These are phyloP conservation scores for Cryoendolithus antarcticus DNA, from an alignment of 2,329 filamentous ascomycete genomes.

Conservation along the genomic window DNA sequence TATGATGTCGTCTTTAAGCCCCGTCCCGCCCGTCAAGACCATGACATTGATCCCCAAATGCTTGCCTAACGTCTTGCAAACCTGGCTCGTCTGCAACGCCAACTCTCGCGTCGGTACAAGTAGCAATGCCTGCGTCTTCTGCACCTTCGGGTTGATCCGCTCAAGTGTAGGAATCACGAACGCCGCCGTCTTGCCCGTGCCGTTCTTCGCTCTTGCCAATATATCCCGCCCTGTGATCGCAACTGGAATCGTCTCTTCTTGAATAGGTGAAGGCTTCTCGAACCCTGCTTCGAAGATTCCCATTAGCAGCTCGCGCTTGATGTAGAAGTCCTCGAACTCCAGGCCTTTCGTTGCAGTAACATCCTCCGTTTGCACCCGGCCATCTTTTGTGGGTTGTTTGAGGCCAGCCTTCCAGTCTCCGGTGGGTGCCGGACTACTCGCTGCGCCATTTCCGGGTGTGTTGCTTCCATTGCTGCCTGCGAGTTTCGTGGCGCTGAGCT, in stretches of 20 bases:
- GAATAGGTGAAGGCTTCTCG: slow-evolving; percentile 95
- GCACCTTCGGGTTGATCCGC: slow-evolving; percentile 90
- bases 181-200: slow-evolving; percentile 94
- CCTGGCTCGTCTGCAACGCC: slow-evolving; percentile 95
- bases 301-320: slow-evolving; percentile 94
- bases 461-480: slow-evolving; percentile 30
- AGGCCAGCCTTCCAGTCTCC: slow-evolving; percentile 65
- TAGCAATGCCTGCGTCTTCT: slow-evolving; percentile 92
- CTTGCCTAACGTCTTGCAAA: slow-evolving; percentile 97
- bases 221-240: slow-evolving; percentile 91
- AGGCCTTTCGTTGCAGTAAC: slow-evolving; percentile 95
- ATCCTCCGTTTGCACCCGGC: slow-evolving; percentile 81
- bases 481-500: slow-evolving; percentile 44
- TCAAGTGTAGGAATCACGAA: slow-evolving; percentile 94
- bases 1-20: slow-evolving; percentile 90
- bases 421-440: slow-evolving; percentile 19
- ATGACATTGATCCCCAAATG: slow-evolving; percentile 96
- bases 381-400: slow-evolving; percentile 62
- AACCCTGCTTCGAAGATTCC: slow-evolving; percentile 98
- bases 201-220: slow-evolving; percentile 92
- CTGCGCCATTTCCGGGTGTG: slow-evolving; percentile 15
- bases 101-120: slow-evolving; percentile 94
- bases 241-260: slow-evolving; percentile 97
- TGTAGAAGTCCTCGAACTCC: slow-evolving; percentile 92
- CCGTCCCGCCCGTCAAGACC: slow-evolving; percentile 96